phyloP scores from a whole-genome alignment of 768 basidiomycete species.

The Trametes villosa region DNA sequence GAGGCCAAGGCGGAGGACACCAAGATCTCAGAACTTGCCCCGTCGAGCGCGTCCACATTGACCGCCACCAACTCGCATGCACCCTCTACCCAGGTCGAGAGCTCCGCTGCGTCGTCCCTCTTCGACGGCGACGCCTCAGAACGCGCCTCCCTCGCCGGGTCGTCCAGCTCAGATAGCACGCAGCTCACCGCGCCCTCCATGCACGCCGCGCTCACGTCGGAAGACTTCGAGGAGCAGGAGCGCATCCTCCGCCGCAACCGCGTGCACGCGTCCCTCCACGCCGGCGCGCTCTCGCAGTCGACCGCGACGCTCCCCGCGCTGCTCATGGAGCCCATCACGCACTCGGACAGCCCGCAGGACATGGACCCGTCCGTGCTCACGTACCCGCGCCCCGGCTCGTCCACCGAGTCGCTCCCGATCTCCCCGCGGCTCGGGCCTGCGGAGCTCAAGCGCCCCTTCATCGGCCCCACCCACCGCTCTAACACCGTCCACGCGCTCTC shows the following conservation, averaged over 20 bases:
- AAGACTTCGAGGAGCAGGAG: constrained; percentile 18
- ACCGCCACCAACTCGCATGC: constrained; percentile 20
- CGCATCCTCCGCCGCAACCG: constrained; percentile 21
- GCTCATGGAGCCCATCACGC: constrained; percentile 24
- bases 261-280: constrained; percentile 23
- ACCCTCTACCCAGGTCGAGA: constrained; percentile 23
- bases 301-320: constrained; percentile 43
- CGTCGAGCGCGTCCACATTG: constrained; percentile 4
- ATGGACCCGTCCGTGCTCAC: constrained; percentile 77
- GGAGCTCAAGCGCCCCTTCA: constrained; percentile 12
- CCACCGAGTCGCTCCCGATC: constrained; percentile 69
- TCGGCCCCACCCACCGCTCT: constrained; percentile 17
- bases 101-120: constrained; percentile 15
- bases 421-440: constrained; percentile 29
- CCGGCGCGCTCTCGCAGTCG: constrained; percentile 28
- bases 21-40: constrained; percentile 6
- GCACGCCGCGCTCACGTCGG: constrained; percentile 11
- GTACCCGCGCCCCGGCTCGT: constrained; percentile 76
- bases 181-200: constrained; percentile 27
- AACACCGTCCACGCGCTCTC: constrained; percentile 23
- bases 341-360: constrained; percentile 47
- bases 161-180: constrained; percentile 21
- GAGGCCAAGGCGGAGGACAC: constrained; percentile 10
- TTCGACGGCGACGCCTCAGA: constrained; percentile 18
- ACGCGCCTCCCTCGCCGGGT: constrained; percentile 15